phyloP scores from a whole-genome alignment of 2,329 filamentous ascomycete species.

The Botrytis fabae region DNA sequence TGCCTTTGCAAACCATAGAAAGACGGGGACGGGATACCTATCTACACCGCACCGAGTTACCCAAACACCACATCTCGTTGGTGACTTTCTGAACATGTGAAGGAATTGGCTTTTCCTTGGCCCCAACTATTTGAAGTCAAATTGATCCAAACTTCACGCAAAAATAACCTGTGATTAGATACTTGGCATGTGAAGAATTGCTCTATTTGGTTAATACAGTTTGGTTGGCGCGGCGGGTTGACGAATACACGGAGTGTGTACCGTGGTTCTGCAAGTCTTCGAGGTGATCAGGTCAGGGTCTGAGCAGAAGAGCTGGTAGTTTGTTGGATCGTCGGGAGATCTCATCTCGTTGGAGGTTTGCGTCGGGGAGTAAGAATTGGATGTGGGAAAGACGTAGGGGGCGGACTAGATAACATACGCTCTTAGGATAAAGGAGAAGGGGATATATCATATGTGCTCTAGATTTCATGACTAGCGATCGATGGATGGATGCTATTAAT shows the following conservation, averaged over 20 bases:
- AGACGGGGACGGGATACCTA: not conserved
- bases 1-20: too few species aligned
- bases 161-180: not conserved
- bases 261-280: not conserved
- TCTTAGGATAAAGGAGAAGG: not conserved
- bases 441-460: not conserved
- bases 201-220: not conserved
- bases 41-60: not conserved
- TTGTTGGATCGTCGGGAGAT: constrained; percentile 6
- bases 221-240: not conserved
- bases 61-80: not conserved
- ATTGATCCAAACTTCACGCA: not conserved
- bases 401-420: not conserved
- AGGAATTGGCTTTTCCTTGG: not conserved
- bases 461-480: not conserved
- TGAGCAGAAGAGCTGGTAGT: not conserved
- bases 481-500: not conserved
- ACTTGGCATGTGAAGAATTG: constrained; percentile 9
- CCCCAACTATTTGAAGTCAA: not conserved
- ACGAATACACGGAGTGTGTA: not conserved
- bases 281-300: not conserved
- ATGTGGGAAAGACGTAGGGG: not conserved
- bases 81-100: not conserved
- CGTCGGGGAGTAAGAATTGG: not conserved
- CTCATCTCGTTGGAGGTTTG: not conserved